Conservation (phyloP, 495 filamentous ascomycete genomes). For the Penicillium pulvis region DNA sequence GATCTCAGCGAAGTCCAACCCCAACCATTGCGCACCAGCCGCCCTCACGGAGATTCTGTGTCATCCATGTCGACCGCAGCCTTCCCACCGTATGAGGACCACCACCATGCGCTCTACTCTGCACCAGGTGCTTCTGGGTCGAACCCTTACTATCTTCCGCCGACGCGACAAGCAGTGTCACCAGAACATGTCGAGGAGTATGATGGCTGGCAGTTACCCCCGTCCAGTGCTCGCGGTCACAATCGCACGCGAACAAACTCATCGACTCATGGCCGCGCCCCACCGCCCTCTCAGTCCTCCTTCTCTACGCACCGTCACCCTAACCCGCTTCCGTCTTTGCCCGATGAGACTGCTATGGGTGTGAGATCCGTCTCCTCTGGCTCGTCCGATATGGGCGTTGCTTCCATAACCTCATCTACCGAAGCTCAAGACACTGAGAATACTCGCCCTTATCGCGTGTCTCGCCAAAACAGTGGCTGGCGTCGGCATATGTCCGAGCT, state of each 20-base stretch:
- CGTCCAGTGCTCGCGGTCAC: conserved; percentile 1
- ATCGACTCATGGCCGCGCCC: conserved; percentile 22
- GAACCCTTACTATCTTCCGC: conserved; percentile 30
- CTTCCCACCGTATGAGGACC: conserved; percentile 39
- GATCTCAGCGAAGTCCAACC: conserved; percentile 23
- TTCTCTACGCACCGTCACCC: conserved; percentile 33
- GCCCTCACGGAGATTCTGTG: conserved; percentile 31
- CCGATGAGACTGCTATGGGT: conserved; percentile 23
- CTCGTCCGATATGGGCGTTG: conserved; percentile 26
- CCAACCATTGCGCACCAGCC: conserved; percentile 11
- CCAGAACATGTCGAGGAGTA: conserved; percentile 17
- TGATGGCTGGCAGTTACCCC: conserved; percentile 14
- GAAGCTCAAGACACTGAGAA: conserved; percentile 17
- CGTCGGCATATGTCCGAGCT: conserved; percentile 33
- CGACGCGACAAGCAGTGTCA: conserved; percentile 15
- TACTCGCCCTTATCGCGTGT: conserved; percentile 16
- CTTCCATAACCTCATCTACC: conserved; percentile 23
- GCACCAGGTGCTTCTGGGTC: conserved; percentile 13
- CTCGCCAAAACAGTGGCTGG: conserved; percentile 36
- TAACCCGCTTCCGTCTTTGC: conserved; percentile 34
- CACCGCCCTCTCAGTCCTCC: conserved; percentile 27
- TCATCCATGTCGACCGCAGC: conserved; percentile 37
- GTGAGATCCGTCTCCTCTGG: conserved; percentile 23
- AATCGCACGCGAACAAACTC: conserved; percentile 28
- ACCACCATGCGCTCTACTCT: conserved; percentile 26